These are phyloP conservation scores for Penicillium sp. DNA, from an alignment of 2,329 filamentous ascomycete genomes.

Conservation along the genomic window DNA sequence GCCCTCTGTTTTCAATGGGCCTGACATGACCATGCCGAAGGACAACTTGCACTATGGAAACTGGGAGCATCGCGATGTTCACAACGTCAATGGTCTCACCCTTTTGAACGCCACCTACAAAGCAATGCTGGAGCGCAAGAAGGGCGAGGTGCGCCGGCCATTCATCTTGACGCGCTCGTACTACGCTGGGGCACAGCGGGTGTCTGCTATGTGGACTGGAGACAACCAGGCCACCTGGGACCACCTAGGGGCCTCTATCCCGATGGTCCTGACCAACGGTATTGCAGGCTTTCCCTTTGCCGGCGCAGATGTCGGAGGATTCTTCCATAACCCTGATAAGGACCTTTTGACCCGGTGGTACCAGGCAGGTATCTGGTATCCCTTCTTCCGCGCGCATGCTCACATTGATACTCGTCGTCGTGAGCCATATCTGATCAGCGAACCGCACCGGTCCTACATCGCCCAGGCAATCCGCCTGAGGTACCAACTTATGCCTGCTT, in stretches of 20 bases:
- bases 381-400: constrained; percentile 95
- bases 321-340: constrained; percentile 94
- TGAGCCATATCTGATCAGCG: constrained; percentile 84
- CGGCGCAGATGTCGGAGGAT: constrained; percentile 93
- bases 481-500: constrained; percentile 84
- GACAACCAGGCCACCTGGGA: constrained; percentile 95
- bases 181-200: constrained; percentile 83
- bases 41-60: constrained; percentile 88
- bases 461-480: constrained; percentile 82
- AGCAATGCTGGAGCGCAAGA: constrained; percentile 78
- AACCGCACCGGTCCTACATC: constrained; percentile 82
- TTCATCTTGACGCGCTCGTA: constrained; percentile 93
- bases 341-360: constrained; percentile 94
- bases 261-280: constrained; percentile 90
- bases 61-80: constrained; percentile 96
- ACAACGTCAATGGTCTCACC: constrained; percentile 94
- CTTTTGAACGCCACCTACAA: constrained; percentile 93
- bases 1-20: constrained; percentile 96
- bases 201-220: constrained; percentile 97
- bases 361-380: constrained; percentile 93
- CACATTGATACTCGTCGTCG: constrained; percentile 94
- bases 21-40: constrained; percentile 97
- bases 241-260: constrained; percentile 82
- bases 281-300: constrained; percentile 92
- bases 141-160: constrained; percentile 78